Evolutionary conservation across 2,329 filamentous ascomycete genomes (phyloP).

Genomic region (Claviceps capensis): DNA sequence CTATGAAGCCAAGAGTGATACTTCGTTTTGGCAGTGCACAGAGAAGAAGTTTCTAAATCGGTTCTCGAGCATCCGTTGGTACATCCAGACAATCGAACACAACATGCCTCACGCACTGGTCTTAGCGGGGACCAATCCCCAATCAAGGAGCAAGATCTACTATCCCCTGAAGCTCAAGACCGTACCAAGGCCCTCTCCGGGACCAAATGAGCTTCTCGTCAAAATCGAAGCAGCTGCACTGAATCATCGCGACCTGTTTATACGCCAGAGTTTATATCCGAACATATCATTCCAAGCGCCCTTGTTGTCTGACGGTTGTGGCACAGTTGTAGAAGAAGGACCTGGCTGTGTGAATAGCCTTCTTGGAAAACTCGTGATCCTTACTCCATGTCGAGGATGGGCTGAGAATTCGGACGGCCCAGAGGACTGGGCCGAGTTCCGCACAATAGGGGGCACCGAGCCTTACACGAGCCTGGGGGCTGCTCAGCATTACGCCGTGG

Average conservation of each 20-base stretch:
- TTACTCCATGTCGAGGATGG: constrained; percentile 74
- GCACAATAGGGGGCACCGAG: constrained; percentile 57
- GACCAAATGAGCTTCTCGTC: constrained; percentile 57
- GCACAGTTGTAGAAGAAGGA: constrained; percentile 54
- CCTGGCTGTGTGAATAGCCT: constrained; percentile 20
- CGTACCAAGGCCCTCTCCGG: constrained; percentile 24
- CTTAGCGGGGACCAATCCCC: neutral
- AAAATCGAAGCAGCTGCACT: constrained; percentile 67
- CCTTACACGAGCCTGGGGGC: neutral
- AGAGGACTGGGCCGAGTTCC: constrained; percentile 37
- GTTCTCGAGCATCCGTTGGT: no score
- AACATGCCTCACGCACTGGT: constrained; percentile 3
- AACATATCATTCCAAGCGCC: constrained; percentile 66
- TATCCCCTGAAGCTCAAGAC: constrained; percentile 3
- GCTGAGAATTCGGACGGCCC: constrained; percentile 55
- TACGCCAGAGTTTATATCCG: constrained; percentile 84
- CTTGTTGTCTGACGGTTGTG: constrained; percentile 71
- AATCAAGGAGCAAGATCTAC: neutral
- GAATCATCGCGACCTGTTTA: constrained; percentile 91
- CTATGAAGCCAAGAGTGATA: no score
- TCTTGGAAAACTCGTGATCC: constrained; percentile 55
- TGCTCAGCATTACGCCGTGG: constrained; percentile 56
- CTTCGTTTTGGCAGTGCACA: no score
- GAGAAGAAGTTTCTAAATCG: no score
- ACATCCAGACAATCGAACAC: neutral